A percentile compares a stretch with the other conserved stretches of the same genome.
These are phyloP conservation scores for Boletus bicolor DNA, from an alignment of 768 basidiomycete species.

Conservation along the genomic window DNA sequence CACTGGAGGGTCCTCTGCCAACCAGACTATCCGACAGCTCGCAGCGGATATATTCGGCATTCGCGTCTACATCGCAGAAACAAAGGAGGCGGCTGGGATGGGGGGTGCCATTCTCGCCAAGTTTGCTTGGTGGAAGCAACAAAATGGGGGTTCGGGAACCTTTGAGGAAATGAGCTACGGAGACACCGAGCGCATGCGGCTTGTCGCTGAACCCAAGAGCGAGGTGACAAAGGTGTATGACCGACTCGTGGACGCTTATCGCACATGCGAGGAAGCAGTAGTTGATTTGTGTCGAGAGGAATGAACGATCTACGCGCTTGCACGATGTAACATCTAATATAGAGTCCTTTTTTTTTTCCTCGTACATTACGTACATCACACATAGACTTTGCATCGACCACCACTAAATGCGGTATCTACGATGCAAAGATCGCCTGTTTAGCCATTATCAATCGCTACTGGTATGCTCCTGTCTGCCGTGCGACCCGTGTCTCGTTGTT, in stretches of 20 bases:
- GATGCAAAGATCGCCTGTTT: slow-evolving; percentile 6
- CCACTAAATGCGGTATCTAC: slow-evolving; percentile 18
- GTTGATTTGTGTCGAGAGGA: not conserved
- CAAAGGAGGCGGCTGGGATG: slow-evolving; percentile 5
- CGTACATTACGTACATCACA: not conserved
- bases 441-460: not conserved
- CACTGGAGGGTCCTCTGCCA: slow-evolving; percentile 8
- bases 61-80: slow-evolving; percentile 4
- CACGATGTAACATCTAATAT: not conserved
- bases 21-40: slow-evolving; percentile 8
- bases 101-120: slow-evolving; percentile 8
- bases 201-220: slow-evolving; percentile 3
- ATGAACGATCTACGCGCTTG: not conserved
- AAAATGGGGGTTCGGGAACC: not conserved
- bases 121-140: slow-evolving; percentile 10
- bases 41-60: slow-evolving; percentile 5
- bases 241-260: slow-evolving; percentile 2
- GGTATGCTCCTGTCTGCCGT: not conserved
- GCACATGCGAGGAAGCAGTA: slow-evolving; percentile 3
- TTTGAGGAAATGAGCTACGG: slow-evolving; percentile 6
- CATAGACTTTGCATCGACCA: too few relatives aligned
- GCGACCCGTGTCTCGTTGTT: not conserved
- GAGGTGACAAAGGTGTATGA: slow-evolving; percentile 1
- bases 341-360: not conserved
- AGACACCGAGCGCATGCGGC: slow-evolving; percentile 2